Percentiles rank a stretch among this genome's conserved stretches.
Evolutionary conservation across 2,329 filamentous ascomycete genomes (phyloP).

Genomic region (Biscogniauxia mediterranea): DNA sequence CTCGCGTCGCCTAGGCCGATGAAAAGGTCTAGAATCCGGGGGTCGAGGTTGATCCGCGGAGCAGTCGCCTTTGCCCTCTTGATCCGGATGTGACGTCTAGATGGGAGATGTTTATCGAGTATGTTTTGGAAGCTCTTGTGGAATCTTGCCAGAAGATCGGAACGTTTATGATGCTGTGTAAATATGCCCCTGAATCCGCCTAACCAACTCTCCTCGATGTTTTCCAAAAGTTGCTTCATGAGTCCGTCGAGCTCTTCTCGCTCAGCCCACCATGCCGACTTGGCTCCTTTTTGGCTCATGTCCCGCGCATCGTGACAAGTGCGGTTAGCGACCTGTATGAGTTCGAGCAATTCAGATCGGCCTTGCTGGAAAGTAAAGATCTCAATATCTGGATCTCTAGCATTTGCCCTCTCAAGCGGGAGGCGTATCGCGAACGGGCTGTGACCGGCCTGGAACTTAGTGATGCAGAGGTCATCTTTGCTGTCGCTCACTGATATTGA

Average conservation of each 20-base stretch:
- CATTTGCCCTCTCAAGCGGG: conserved; percentile 78
- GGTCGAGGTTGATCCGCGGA: conserved; percentile 49
- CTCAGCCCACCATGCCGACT: conserved; percentile 85
- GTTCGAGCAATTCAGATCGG: conserved; percentile 74
- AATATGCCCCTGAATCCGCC: conserved; percentile 96
- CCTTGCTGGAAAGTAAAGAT: conserved; percentile 83
- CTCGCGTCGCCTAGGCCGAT: conserved; percentile 76
- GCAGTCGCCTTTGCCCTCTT: conserved; percentile 50
- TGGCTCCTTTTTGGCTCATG: conserved; percentile 70
- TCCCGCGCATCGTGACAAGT: conserved; percentile 74
- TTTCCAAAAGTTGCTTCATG: conserved; percentile 74
- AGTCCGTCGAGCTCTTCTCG: conserved; percentile 76
- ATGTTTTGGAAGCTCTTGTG: conserved; percentile 74
- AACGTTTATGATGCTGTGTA: conserved; percentile 64
- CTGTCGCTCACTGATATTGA: conserved; percentile 83
- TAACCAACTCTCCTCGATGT: conserved; percentile 91
- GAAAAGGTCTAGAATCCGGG: conserved; percentile 79
- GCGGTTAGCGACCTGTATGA: conserved; percentile 78
- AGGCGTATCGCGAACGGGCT: conserved; percentile 84
- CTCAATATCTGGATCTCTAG: conserved; percentile 73
- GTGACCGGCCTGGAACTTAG: conserved; percentile 73
- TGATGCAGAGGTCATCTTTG: conserved; percentile 80
- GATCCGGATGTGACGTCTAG: conserved; percentile 62
- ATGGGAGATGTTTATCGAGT: conserved; percentile 82
- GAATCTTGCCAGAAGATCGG: conserved; percentile 70